Evolutionary conservation across 2,329 filamentous ascomycete species (phyloP).

Genomic region (Pezicula rhizophila): DNA sequence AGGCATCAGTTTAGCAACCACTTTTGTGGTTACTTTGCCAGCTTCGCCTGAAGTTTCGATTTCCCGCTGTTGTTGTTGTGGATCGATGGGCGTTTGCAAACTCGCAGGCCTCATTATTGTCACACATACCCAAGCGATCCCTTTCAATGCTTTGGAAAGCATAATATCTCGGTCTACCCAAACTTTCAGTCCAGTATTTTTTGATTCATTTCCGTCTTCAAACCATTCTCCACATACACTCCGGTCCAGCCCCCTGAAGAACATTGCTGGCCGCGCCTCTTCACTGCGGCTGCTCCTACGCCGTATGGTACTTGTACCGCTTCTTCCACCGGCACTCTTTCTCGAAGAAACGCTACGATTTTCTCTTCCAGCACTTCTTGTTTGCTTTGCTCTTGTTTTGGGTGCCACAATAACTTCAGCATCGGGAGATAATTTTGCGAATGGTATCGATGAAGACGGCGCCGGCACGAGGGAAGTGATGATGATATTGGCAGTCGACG

Average conservation of each 20-base stretch:
- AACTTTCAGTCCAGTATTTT: constrained; percentile 58
- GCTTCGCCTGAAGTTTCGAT: constrained; percentile 55
- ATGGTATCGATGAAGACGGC: constrained; percentile 61
- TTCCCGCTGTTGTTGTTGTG: constrained; percentile 61
- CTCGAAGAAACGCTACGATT: constrained; percentile 76
- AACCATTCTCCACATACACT: constrained; percentile 69
- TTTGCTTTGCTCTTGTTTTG: constrained; percentile 71
- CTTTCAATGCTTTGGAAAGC: constrained; percentile 64
- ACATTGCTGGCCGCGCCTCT: constrained; percentile 61
- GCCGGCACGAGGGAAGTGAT: constrained; percentile 77
- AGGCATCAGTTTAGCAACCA: constrained; percentile 67
- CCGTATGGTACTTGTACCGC: constrained; percentile 64
- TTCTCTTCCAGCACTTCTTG: constrained; percentile 57
- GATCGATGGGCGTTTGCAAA: constrained; percentile 64
- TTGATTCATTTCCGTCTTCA: constrained; percentile 49
- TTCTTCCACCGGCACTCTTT: constrained; percentile 68
- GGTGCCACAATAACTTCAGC: constrained; percentile 97
- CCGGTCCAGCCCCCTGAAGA: constrained; percentile 74
- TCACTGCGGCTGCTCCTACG: constrained; percentile 54
- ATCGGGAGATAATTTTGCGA: constrained; percentile 88
- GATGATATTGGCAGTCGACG: constrained; percentile 87
- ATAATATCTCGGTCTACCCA: constrained; percentile 83
- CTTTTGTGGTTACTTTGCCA: constrained; percentile 52
- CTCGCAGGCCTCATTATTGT: constrained; percentile 80
- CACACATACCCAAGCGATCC: constrained; percentile 72